A percentile compares a stretch with the other conserved stretches of the same genome.
Conservation (phyloP, 2,329 filamentous ascomycete genomes). For the Botrytis sinoallii region DNA sequence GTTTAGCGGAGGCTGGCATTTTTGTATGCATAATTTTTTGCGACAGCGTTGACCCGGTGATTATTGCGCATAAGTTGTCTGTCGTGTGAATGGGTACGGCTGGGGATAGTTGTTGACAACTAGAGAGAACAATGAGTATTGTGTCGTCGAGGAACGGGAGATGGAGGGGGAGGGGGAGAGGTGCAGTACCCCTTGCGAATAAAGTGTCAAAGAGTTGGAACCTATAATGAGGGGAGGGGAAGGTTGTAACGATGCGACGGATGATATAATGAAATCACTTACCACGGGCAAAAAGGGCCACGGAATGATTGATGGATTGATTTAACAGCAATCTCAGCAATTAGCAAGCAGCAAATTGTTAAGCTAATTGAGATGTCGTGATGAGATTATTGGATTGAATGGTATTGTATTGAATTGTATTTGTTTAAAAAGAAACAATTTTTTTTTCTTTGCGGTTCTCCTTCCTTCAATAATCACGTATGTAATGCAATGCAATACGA, state of each 20-base stretch:
- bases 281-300: constrained; percentile 7
- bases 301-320: neutral
- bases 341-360: neutral
- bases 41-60: constrained; percentile 14
- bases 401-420: neutral
- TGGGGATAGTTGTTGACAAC: neutral
- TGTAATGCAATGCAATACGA: neutral
- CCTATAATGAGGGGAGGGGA: constrained; percentile 3
- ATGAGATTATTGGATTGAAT: neutral
- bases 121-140: constrained; percentile 17
- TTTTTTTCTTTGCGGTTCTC: constrained; percentile 10
- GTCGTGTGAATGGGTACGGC: neutral
- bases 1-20: constrained; percentile 44
- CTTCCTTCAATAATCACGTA: neutral
- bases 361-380: neutral
- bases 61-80: constrained; percentile 11
- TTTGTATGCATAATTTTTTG: constrained; percentile 20
- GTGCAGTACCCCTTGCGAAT: constrained; percentile 25
- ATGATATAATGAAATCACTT: neutral
- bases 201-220: constrained; percentile 24
- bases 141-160: constrained; percentile 5
- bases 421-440: neutral
- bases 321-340: neutral
- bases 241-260: constrained; percentile 6
- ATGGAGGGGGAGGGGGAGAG: constrained; percentile 19